These are phyloP conservation scores for Cenchrus purpureus DNA, from an alignment of 176 grass and related monocot genomes.

Conservation along the genomic window DNA sequence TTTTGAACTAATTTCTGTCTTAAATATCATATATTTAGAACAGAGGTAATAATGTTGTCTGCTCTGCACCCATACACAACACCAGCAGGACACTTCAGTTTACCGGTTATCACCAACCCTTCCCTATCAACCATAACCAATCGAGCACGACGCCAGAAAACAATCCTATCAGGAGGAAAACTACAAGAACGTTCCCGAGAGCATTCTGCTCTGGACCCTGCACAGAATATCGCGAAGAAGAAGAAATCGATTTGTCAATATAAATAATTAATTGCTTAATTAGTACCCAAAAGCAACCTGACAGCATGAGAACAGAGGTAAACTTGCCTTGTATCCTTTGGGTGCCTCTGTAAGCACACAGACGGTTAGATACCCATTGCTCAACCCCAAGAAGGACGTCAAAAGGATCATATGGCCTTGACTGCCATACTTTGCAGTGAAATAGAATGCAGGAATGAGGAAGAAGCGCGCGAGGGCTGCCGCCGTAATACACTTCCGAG, in stretches of 20 bases:
- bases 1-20: too few species aligned
- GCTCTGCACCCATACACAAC: not conserved
- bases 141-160: conserved; percentile 16
- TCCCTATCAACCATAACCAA: conserved; percentile 19
- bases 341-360: conserved; percentile 47
- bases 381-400: conserved; percentile 46
- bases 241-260: not conserved
- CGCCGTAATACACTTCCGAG: conserved; percentile 30
- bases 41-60: not conserved
- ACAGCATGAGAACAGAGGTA: not conserved
- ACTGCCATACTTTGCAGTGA: conserved; percentile 42
- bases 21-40: too few species aligned
- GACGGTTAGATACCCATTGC: conserved; percentile 51
- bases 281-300: not conserved
- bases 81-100: not conserved
- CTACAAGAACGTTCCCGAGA: conserved; percentile 16
- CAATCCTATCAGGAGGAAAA: not conserved
- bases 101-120: conserved; percentile 2
- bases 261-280: not conserved
- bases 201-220: conserved; percentile 15
- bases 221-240: not conserved
- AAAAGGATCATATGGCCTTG: conserved; percentile 52
- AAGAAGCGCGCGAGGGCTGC: conserved; percentile 29
- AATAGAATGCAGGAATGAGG: conserved; percentile 53
- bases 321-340: conserved; percentile 46